Base-by-base conservation (phyloP, 768 basidiomycete genomes). In the Kwoniella pini region DNA sequence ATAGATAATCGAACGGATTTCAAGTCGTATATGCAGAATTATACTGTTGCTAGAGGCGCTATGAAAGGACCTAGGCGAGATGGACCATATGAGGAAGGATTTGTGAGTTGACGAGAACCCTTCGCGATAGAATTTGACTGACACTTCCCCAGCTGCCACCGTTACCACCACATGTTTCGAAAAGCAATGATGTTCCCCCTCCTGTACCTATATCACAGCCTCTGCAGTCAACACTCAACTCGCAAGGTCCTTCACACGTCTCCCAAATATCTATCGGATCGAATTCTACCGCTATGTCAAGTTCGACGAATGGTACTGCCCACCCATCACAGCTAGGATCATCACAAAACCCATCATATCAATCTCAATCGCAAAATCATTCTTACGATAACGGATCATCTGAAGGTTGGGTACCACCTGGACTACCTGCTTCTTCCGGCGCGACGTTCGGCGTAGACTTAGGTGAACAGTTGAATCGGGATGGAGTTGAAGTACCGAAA, bases 1-100 rank as follows among this genome's bases (percentile, higher is more conserved):
- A 96, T 99, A 68, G 95, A 99, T 79, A 93, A 93, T 70, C 86
- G 93, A 38, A 83, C 87, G 33, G 96, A 99, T 79, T 98, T 99
- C 81, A 95, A 89, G 80, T 86, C 84, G 7, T 99, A 88, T 76
- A 97, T 99, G 94, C 91, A 96, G 75, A 92, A 96, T 75, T 99
- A 95, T 74, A 88, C 90, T 0, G 91, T 94, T 72, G 91, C 91
- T 27, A 88, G 89, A 62, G 89, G 88, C 21, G 60, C 78, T 4
- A 70, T 75, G 13, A 82, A 86, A 38, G 91, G 89, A n/a, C 91
- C 90, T 27, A 83, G 89, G 62, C 82, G 93, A 63, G 91, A 96
- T 68, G 94, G 91, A 2, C 91, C 92, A 3, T 82, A 84, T 53
- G 91, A 97, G 54, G 92, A 96, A 76, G 91, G 92, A 39, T 96